Evolutionary conservation across 331 rosid genomes (phyloP).

Genomic region (Spiraea crenata): DNA sequence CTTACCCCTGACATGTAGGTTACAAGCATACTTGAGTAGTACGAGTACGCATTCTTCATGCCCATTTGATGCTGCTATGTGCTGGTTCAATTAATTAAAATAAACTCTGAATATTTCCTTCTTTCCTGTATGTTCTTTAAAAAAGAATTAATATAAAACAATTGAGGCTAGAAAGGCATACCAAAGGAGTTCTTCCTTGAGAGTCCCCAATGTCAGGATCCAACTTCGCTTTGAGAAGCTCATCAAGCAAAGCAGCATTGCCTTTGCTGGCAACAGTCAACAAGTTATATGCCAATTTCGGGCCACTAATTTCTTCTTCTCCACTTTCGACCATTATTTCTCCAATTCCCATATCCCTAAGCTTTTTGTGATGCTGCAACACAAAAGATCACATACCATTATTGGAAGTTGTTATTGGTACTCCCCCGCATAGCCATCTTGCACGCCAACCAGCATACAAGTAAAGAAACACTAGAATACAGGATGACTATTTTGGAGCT

Average conservation of each 20-base stretch:
- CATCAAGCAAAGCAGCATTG: conserved; percentile 70
- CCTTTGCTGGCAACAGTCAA: conserved; percentile 59
- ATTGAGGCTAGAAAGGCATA: conserved; percentile 18
- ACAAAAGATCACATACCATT: neutral
- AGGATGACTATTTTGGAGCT: too few relatives aligned
- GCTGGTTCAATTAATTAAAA: conserved; percentile 38
- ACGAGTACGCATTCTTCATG: conserved; percentile 68
- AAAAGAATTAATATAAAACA: neutral
- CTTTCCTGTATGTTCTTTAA: too few relatives aligned
- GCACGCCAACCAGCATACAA: too few relatives aligned
- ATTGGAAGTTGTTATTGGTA: too few relatives aligned
- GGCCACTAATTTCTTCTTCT: conserved; percentile 51
- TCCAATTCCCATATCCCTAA: conserved; percentile 47
- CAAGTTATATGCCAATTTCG: conserved; percentile 48
- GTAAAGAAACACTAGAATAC: too few relatives aligned
- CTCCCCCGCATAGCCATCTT: too few relatives aligned
- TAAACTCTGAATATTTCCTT: neutral
- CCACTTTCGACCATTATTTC: conserved; percentile 44
- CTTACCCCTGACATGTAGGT: conserved; percentile 57
- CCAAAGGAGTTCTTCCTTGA: conserved; percentile 78
- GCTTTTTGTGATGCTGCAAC: conserved; percentile 67
- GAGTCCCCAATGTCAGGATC: conserved; percentile 77
- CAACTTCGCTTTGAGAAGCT: conserved; percentile 73
- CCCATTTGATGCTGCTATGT: conserved; percentile 76
- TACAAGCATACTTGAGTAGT: conserved; percentile 61